Base-by-base conservation (phyloP, 208 protist species). In the Trypanosoma cruzi region DNA sequence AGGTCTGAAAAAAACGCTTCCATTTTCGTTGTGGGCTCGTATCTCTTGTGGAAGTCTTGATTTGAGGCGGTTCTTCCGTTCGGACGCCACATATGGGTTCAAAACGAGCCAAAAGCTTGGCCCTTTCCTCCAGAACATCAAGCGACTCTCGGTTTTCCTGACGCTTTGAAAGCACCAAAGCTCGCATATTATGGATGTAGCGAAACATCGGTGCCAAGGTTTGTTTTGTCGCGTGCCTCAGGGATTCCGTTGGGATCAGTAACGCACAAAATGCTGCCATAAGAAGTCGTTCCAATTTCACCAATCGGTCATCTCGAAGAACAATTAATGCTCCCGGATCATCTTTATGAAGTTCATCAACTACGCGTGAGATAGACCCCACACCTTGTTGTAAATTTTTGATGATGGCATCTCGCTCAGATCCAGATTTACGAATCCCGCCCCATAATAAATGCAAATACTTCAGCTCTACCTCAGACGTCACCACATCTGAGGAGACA, bases 211-310 rank as follows among this genome's bases (percentile, higher is more conserved):
- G 82, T 36, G 80, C 61, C 22, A 93, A 54, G 13, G 55, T 82
- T 22, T 81, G 68, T 56, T 84, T 77, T 10, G 78, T 73, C 28
- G 79, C 69, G 1, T 79, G 55, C 28, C 62, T 58, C 53, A 97
- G 52, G 11, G 76, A 78, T 20, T 68, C 70, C 29, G 89, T 95
- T 18, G 84, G 75, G 7, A 95, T 24, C 46, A 89, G 63, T 50
- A 97, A 63, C 14, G 88, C 82, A 65, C 88, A 97, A 64, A 90
- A 92, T 32, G 89, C 84, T 13, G 89, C 85, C 84, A 94, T 93
- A 28, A 97, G 68, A 50, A 86, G 77, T 54, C 88, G 84, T 77
- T 97, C 92, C 65, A 87, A 71, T 44, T 79, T 81, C 34, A 73
- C 64, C 59, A 95, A 80, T 20, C 82, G 69, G 40, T 85, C 85